A percentile compares a stretch with the other conserved stretches of the same genome.
phyloP scores from a whole-genome alignment of 2,329 filamentous ascomycete species.

The Colletotrichum tabaci region DNA sequence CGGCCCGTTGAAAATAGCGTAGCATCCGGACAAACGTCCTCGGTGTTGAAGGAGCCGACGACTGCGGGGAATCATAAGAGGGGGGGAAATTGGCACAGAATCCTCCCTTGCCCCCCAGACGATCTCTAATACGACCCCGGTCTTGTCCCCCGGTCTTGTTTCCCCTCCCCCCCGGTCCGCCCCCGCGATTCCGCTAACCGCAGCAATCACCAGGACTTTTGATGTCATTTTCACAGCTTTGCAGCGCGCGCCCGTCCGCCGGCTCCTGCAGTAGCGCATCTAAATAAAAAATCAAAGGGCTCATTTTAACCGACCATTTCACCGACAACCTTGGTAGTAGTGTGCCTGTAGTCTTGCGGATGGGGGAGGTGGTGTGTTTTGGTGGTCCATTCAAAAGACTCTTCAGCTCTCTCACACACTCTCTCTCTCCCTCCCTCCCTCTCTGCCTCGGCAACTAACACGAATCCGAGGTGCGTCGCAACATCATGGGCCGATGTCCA shows the following conservation, averaged over 20 bases:
- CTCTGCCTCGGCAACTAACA: constrained; percentile 26
- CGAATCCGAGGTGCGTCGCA: constrained; percentile 19
- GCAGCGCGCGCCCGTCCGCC: background rate
- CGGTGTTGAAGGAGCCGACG: constrained; percentile 40
- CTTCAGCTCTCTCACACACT: no score
- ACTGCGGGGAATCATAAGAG: constrained; percentile 37
- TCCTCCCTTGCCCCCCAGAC: no score
- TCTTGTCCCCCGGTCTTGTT: constrained; percentile 3
- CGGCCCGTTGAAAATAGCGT: constrained; percentile 1
- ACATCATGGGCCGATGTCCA: constrained; percentile 31
- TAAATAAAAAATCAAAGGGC: background rate
- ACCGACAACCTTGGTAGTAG: constrained; percentile 14
- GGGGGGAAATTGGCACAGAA: no score
- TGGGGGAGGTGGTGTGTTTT: no score
- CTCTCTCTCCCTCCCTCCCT: no score
- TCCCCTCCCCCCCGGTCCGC: constrained; percentile 18
- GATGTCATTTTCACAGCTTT: constrained; percentile 14
- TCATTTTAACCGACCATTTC: constrained; percentile 18
- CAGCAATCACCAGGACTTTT: constrained; percentile 36
- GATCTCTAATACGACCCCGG: background rate
- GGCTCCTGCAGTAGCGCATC: constrained; percentile 10
- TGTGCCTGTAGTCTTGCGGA: background rate
- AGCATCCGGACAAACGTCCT: constrained; percentile 36
- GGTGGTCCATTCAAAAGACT: no score
- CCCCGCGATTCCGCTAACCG: constrained; percentile 37